These are phyloP conservation scores for Phytopythium aichiense DNA, from an alignment of 352 stramenopile species.

Conservation along the genomic window DNA sequence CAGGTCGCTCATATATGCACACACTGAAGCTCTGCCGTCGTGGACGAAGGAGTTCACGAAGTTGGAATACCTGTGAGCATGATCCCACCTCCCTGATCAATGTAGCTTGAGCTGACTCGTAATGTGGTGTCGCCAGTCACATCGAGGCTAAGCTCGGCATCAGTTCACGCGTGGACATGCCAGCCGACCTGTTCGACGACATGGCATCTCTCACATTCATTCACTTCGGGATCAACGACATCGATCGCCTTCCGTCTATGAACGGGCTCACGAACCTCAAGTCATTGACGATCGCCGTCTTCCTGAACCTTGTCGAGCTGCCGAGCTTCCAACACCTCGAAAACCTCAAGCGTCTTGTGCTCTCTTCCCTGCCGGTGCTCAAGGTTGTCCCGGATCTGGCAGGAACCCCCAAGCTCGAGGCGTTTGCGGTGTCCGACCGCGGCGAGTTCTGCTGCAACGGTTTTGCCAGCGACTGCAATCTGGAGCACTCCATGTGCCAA, in stretches of 20 bases:
- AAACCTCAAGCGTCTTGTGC: slow-evolving; percentile 19
- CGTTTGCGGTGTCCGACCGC: slow-evolving; percentile 14
- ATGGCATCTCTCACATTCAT: slow-evolving; percentile 2
- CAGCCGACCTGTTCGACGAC: slow-evolving; percentile 9
- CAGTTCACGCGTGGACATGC: background rate
- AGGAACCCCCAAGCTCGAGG: slow-evolving; percentile 14
- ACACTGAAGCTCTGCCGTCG: slow-evolving; percentile 13
- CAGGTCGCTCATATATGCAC: slow-evolving; percentile 9
- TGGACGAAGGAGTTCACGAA: slow-evolving; percentile 18
- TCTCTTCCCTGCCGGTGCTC: slow-evolving; percentile 12
- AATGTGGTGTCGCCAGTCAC: background rate
- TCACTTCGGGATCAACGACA: background rate
- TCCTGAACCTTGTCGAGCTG: slow-evolving; percentile 13
- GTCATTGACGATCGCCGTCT: slow-evolving; percentile 19
- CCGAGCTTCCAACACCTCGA: slow-evolving; percentile 14
- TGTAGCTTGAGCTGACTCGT: background rate
- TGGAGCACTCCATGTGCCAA: slow-evolving; percentile 15
- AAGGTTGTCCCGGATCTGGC: slow-evolving; percentile 19
- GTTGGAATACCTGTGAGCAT: slow-evolving; percentile 26
- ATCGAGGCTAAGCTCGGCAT: background rate
- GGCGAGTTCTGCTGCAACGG: slow-evolving; percentile 29
- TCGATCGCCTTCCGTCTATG: slow-evolving; percentile 24
- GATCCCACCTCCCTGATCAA: background rate
- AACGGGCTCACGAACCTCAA: slow-evolving; percentile 29
- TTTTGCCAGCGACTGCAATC: slow-evolving; percentile 19